Evolutionary conservation across 768 basidiomycete genomes (phyloP).

Genomic region (Tylopilus rubrobrunneus): DNA sequence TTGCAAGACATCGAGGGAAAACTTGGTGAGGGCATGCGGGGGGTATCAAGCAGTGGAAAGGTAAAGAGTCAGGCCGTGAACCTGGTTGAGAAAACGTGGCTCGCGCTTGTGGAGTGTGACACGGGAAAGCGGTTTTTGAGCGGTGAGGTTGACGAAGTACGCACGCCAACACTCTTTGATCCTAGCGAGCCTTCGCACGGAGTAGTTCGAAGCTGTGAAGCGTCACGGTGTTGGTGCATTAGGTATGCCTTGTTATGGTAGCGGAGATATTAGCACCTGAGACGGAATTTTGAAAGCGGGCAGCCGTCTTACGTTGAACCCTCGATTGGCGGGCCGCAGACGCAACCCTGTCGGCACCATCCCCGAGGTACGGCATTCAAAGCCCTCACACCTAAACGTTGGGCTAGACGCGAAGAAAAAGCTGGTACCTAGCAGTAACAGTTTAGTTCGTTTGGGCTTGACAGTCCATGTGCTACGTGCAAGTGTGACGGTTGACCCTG

Average conservation of each 20-base stretch:
- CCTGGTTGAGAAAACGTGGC: background rate
- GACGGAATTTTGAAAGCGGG: background rate
- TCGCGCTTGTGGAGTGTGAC: background rate
- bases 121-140: slow-evolving; percentile 16
- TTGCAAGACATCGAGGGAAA: slow-evolving; percentile 16
- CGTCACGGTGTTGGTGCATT: background rate
- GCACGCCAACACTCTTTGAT: slow-evolving; percentile 9
- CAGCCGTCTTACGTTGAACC: slow-evolving; percentile 7
- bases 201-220: slow-evolving; percentile 6
- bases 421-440: background rate
- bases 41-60: background rate
- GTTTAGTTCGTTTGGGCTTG: background rate
- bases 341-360: background rate
- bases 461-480: background rate
- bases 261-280: slow-evolving; percentile 4
- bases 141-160: slow-evolving; percentile 5
- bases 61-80: background rate
- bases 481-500: background rate
- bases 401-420: background rate
- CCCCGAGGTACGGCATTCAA: background rate
- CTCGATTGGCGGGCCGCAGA: background rate
- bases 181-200: slow-evolving; percentile 21
- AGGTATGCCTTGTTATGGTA: slow-evolving; percentile 6
- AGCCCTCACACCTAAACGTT: too few relatives aligned
- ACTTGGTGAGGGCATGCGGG: background rate